Conservation (phyloP, 2,329 filamentous ascomycete genomes). For the Zymoseptoria ardabiliae region DNA sequence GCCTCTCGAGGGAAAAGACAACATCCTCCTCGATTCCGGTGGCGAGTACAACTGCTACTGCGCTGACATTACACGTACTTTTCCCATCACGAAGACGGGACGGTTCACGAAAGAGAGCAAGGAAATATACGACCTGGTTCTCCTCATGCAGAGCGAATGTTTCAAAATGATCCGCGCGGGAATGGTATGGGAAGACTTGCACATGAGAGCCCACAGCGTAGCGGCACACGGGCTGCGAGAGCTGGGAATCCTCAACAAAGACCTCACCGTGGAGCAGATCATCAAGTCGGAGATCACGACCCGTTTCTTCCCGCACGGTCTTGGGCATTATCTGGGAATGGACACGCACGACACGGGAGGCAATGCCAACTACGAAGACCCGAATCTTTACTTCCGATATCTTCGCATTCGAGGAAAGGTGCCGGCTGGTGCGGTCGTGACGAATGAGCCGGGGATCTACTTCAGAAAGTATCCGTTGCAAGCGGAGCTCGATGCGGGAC, state of each 20-base stretch:
- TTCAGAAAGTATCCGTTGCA: conserved; percentile 69
- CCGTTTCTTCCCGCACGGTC: conserved; percentile 45
- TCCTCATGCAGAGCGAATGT: conserved; percentile 77
- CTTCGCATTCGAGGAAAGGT: conserved; percentile 58
- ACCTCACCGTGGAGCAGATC: conserved; percentile 34
- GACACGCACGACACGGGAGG: conserved; percentile 46
- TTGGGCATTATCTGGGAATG: conserved; percentile 47
- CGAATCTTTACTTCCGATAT: conserved; percentile 80
- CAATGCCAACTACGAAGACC: conserved; percentile 51
- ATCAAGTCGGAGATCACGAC: conserved; percentile 40
- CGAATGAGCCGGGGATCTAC: conserved; percentile 86
- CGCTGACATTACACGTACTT: conserved; percentile 70
- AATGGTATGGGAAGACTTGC: conserved; percentile 73
- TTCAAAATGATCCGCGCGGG: conserved; percentile 67
- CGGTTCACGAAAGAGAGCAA: conserved; percentile 62
- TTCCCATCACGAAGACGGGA: conserved; percentile 60
- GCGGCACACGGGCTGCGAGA: conserved; percentile 71
- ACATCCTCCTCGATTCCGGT: conserved; percentile 79
- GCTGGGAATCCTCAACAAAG: conserved; percentile 59
- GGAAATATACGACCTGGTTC: conserved; percentile 55
- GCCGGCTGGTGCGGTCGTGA: conserved; percentile 65
- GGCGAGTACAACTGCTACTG: conserved; percentile 46
- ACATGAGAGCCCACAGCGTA: conserved; percentile 70
- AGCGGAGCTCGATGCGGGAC: conserved; percentile 56
- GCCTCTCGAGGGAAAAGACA: conserved; percentile 61